phyloP scores from a whole-genome alignment of 768 basidiomycete species.

The Podaxis mareebaensis region DNA sequence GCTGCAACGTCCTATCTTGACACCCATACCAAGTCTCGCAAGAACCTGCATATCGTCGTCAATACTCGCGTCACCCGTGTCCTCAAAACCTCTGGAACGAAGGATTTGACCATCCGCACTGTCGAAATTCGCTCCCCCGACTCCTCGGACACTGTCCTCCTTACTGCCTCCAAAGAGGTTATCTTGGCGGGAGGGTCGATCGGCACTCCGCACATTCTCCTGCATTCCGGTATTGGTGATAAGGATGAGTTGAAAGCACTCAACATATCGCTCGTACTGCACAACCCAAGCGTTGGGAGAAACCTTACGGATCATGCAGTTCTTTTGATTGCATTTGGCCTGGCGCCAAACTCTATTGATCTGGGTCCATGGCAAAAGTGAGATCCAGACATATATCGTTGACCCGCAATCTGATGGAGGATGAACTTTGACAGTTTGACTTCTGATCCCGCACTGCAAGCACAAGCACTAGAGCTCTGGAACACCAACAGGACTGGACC shows the following conservation, averaged over 20 bases:
- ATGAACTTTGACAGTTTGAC: background rate
- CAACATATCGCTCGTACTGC: conserved; percentile 24
- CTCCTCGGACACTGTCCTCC: background rate
- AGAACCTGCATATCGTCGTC: conserved; percentile 32
- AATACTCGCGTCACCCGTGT: conserved; percentile 28
- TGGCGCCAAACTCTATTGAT: conserved; percentile 9
- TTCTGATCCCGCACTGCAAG: conserved; percentile 3
- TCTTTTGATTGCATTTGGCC: background rate
- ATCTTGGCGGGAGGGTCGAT: conserved; percentile 19
- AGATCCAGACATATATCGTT: background rate
- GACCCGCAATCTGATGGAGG: background rate
- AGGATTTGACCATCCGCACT: conserved; percentile 11
- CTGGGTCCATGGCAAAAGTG: conserved; percentile 14
- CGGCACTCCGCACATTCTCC: conserved; percentile 20
- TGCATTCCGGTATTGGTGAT: conserved; percentile 23
- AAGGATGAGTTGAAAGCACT: conserved; percentile 15
- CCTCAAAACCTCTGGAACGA: background rate
- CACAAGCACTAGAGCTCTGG: conserved; percentile 15
- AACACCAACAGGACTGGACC: conserved; percentile 17
- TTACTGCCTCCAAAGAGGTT: conserved; percentile 25
- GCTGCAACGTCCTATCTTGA: conserved; percentile 28
- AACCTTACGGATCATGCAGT: conserved; percentile 29
- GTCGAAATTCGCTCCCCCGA: conserved; percentile 13
- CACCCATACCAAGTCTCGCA: conserved; percentile 21
- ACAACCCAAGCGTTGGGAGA: conserved; percentile 30